A percentile compares a stretch with the other conserved stretches of the same genome.
phyloP scores from a whole-genome alignment of 192 early-diverging fungal genomes.

The Coemansia sp. region DNA sequence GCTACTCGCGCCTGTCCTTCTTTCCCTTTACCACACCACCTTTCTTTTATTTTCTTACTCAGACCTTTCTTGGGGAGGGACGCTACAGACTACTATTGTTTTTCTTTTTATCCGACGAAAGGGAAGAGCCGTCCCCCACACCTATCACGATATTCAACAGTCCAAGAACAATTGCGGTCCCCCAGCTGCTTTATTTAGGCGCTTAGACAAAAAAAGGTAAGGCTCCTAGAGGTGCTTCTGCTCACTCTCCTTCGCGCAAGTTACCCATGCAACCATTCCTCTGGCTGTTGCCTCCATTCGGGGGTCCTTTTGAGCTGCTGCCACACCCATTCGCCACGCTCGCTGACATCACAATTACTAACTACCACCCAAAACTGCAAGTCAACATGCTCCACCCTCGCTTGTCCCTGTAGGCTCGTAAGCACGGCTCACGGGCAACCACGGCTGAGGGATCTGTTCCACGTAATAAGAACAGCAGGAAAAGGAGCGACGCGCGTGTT shows the following conservation, averaged over 20 bases:
- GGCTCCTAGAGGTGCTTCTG: not conserved
- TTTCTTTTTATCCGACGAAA: not conserved
- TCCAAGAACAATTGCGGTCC: not conserved
- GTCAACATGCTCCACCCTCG: not conserved
- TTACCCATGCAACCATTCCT: not conserved
- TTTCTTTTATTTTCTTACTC: constrained; percentile 4
- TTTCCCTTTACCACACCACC: constrained; percentile 8
- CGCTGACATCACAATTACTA: too few species aligned
- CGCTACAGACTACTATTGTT: not conserved
- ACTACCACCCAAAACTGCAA: too few species aligned
- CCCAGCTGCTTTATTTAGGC: not conserved
- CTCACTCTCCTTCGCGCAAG: not conserved
- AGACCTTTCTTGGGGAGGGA: not conserved
- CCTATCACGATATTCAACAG: not conserved
- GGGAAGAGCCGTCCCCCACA: not conserved
- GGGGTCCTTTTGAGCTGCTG: not conserved
- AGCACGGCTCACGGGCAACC: not conserved
- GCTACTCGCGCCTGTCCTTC: not conserved
- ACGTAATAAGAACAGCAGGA: not conserved
- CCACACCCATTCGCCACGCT: not conserved
- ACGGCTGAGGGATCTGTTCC: not conserved
- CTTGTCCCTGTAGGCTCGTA: not conserved
- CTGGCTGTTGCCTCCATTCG: not conserved
- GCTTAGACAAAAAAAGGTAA: not conserved
- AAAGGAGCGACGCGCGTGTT: not conserved